Conservation (phyloP, 495 filamentous ascomycete species). For the Choiromyces venosus region DNA sequence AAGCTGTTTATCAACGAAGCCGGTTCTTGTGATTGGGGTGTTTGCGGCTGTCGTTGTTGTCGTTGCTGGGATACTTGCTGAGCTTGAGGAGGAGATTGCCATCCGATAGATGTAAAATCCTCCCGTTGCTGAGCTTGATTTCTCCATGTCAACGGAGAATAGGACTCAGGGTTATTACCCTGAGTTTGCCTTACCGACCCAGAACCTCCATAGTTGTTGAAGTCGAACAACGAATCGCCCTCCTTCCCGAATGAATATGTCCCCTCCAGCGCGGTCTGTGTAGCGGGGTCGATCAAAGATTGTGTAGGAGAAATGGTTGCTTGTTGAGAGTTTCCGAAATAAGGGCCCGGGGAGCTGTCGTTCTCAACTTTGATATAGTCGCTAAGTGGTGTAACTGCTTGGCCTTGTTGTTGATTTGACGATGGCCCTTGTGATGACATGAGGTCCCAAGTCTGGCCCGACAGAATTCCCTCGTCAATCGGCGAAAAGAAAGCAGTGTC, state of each 20-base stretch:
- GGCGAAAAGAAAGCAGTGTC: conserved; percentile 33
- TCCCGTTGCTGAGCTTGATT: conserved; percentile 30
- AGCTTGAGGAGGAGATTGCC: conserved; percentile 38
- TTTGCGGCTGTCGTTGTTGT: conserved; percentile 31
- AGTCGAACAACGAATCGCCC: conserved; percentile 38
- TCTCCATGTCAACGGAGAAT: conserved; percentile 28
- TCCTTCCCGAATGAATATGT: conserved; percentile 35
- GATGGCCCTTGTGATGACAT: conserved; percentile 25
- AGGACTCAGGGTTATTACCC: conserved; percentile 27
- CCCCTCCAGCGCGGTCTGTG: conserved; percentile 39
- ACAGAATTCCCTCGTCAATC: conserved; percentile 34
- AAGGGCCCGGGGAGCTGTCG: conserved; percentile 27
- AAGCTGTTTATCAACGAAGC: conserved; percentile 42
- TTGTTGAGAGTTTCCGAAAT: conserved; percentile 32
- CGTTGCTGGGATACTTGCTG: conserved; percentile 33
- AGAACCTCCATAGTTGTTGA: conserved; percentile 27
- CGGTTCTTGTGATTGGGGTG: conserved; percentile 36
- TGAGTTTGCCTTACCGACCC: conserved; percentile 19
- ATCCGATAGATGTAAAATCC: conserved; percentile 36
- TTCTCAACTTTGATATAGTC: conserved; percentile 42
- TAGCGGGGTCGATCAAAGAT: conserved; percentile 41
- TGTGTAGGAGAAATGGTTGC: conserved; percentile 41
- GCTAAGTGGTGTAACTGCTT: conserved; percentile 32
- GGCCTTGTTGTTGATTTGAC: conserved; percentile 24
- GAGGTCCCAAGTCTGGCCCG: conserved; percentile 38